A percentile compares a stretch with the other conserved stretches of the same genome.
Evolutionary conservation across 1,284 basidiomycete species (phyloP).

Genomic region (Cystobasidiaceae sp.): DNA sequence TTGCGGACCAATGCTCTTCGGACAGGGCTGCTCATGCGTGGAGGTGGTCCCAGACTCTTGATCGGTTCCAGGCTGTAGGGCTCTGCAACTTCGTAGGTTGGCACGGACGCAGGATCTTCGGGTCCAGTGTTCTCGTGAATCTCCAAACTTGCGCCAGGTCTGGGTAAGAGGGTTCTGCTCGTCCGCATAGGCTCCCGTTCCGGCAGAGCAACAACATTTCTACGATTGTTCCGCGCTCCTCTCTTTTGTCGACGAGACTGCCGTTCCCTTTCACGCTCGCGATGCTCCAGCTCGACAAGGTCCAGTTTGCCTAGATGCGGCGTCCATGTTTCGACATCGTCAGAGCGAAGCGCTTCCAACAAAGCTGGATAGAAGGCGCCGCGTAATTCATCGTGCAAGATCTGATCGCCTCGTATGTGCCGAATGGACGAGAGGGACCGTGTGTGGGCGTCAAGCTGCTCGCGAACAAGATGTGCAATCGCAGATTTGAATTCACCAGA

Average conservation of each 20-base stretch:
- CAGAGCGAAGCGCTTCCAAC: slow-evolving; percentile 56
- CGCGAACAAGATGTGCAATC: slow-evolving; percentile 89
- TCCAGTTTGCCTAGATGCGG: slow-evolving; percentile 83
- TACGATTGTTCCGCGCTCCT: slow-evolving; percentile 65
- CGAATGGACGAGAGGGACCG: slow-evolving; percentile 89
- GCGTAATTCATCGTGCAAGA: slow-evolving; percentile 88
- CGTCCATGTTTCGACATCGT: slow-evolving; percentile 60
- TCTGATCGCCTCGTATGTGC: slow-evolving; percentile 70
- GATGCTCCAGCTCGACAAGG: slow-evolving; percentile 78
- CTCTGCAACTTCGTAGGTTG: slow-evolving; percentile 58
- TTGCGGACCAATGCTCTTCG: slow-evolving; percentile 3
- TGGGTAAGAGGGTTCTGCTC: slow-evolving; percentile 60
- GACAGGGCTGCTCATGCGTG: slow-evolving; percentile 1
- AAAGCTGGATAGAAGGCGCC: slow-evolving; percentile 80
- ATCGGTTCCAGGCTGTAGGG: slow-evolving; percentile 73
- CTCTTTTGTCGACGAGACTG: slow-evolving; percentile 73
- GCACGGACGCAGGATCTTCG: slow-evolving; percentile 8
- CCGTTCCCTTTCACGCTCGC: slow-evolving; percentile 86
- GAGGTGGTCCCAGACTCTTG: slow-evolving; percentile 48
- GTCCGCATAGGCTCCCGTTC: slow-evolving; percentile 92
- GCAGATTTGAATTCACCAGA: slow-evolving; percentile 92
- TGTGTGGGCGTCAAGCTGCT: slow-evolving; percentile 87
- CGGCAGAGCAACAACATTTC: slow-evolving; percentile 81
- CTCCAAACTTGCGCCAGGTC: slow-evolving; percentile 48
- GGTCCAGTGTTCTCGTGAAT: not conserved